A percentile compares a stretch with the other conserved stretches of the same genome.
Evolutionary conservation across 2,329 filamentous ascomycete genomes (phyloP).

Genomic region (Fusarium sp.): DNA sequence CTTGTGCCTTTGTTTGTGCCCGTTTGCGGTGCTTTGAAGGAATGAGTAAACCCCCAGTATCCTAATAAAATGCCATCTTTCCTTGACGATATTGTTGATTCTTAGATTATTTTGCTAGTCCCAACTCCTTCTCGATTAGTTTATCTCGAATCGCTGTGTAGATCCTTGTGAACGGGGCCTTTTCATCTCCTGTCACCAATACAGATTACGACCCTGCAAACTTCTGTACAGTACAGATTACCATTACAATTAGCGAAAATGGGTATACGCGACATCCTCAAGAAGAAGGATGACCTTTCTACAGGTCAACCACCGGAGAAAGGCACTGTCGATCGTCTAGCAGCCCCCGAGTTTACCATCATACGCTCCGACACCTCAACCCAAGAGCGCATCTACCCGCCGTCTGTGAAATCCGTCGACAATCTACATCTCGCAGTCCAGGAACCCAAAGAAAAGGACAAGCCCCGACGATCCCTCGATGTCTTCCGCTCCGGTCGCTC

Average conservation of each 20-base stretch:
- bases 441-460: conserved; percentile 49
- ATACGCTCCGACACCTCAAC: conserved; percentile 85
- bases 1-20: not conserved
- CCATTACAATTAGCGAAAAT: conserved; percentile 50
- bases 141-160: conserved; percentile 21
- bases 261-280: conserved; percentile 66
- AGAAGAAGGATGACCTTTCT: conserved; percentile 64
- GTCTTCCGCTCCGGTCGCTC: conserved; percentile 61
- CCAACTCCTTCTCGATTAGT: conserved; percentile 1
- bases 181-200: conserved; percentile 16
- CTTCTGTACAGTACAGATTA: not conserved
- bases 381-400: conserved; percentile 82
- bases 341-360: conserved; percentile 80
- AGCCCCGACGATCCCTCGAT: conserved; percentile 59
- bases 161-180: conserved; percentile 26
- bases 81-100: not conserved
- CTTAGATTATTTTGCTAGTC: not conserved
- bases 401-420: conserved; percentile 53
- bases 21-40: conserved; percentile 35
- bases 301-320: conserved; percentile 52
- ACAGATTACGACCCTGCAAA: conserved; percentile 8
- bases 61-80: not conserved
- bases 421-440: conserved; percentile 51
- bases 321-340: conserved; percentile 54
- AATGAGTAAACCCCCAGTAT: conserved; percentile 5